phyloP scores from a whole-genome alignment of 495 filamentous ascomycete species.

The Astrothelium macrocarpum region DNA sequence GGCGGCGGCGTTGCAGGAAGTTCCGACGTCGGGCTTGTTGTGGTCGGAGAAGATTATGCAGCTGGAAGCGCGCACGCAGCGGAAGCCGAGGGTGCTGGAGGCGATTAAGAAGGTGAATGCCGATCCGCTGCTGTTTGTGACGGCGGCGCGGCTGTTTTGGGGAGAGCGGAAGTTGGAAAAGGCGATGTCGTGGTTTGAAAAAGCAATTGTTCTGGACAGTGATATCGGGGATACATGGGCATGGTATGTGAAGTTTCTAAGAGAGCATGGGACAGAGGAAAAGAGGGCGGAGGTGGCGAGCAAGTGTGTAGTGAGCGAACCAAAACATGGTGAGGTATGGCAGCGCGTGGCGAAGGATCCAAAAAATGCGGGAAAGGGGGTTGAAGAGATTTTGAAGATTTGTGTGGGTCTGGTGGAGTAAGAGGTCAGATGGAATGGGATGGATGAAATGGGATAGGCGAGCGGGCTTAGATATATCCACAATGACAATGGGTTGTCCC shows the following conservation, averaged over 20 bases:
- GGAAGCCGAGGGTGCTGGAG: constrained; percentile 80
- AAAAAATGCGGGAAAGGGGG: constrained; percentile 56
- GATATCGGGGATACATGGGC: constrained; percentile 93
- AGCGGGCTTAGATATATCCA: not conserved
- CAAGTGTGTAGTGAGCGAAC: constrained; percentile 69
- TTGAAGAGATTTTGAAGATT: constrained; percentile 73
- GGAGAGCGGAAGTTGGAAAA: constrained; percentile 75
- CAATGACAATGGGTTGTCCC: not conserved
- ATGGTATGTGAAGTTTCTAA: constrained; percentile 92
- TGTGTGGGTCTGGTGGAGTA: constrained; percentile 53
- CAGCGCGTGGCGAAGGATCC: constrained; percentile 78
- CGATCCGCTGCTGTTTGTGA: constrained; percentile 74
- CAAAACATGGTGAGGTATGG: constrained; percentile 90
- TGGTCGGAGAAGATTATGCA: constrained; percentile 94
- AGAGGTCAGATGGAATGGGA: constrained; percentile 37
- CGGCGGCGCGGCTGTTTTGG: constrained; percentile 69
- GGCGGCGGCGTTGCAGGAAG: constrained; percentile 84
- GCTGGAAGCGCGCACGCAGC: constrained; percentile 81
- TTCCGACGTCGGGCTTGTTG: constrained; percentile 77
- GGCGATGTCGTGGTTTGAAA: constrained; percentile 92
- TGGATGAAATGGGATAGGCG: not conserved
- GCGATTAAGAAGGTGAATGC: constrained; percentile 96
- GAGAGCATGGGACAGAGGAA: constrained; percentile 85
- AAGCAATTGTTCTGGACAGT: constrained; percentile 75
- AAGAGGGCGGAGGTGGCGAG: constrained; percentile 70